Evolutionary conservation across 495 filamentous ascomycete genomes (phyloP).

Genomic region (Annulohypoxylon maeteangense): DNA sequence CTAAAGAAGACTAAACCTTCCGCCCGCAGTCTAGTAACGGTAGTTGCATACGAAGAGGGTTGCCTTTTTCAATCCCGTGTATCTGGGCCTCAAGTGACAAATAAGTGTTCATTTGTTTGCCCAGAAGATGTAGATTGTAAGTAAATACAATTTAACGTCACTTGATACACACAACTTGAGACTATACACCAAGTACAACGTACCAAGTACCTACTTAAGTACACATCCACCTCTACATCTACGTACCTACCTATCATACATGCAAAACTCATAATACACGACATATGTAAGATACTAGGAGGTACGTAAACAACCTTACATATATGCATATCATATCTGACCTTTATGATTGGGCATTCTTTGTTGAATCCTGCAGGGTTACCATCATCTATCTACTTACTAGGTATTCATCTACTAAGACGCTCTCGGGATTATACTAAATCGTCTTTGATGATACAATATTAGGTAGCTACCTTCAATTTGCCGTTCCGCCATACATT

Average conservation of each 20-base stretch:
- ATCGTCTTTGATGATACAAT: background rate
- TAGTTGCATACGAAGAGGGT: conserved; percentile 7
- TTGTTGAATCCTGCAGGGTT: conserved; percentile 19
- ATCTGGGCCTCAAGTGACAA: conserved; percentile 1
- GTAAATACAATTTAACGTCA: background rate
- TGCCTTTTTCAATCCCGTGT: background rate
- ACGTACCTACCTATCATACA: background rate
- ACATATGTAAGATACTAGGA: too few species aligned
- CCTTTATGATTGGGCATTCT: background rate
- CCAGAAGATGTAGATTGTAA: background rate
- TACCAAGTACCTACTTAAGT: background rate
- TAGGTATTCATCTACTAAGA: background rate
- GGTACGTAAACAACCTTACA: conserved; percentile 6
- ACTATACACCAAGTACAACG: background rate
- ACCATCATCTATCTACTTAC: conserved; percentile 20
- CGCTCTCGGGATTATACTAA: conserved; percentile 12
- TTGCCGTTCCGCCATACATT: conserved; percentile 32
- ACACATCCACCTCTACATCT: background rate
- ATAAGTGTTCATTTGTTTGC: background rate
- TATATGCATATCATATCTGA: background rate
- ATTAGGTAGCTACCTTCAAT: conserved; percentile 16
- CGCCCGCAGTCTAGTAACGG: conserved; percentile 32
- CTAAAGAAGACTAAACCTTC: too few species aligned
- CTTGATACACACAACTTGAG: background rate
- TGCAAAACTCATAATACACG: background rate